A percentile compares a stretch with the other conserved stretches of the same genome.
Evolutionary conservation across 208 protist species (phyloP).

Genomic region (Wallacemonas collosoma): DNA sequence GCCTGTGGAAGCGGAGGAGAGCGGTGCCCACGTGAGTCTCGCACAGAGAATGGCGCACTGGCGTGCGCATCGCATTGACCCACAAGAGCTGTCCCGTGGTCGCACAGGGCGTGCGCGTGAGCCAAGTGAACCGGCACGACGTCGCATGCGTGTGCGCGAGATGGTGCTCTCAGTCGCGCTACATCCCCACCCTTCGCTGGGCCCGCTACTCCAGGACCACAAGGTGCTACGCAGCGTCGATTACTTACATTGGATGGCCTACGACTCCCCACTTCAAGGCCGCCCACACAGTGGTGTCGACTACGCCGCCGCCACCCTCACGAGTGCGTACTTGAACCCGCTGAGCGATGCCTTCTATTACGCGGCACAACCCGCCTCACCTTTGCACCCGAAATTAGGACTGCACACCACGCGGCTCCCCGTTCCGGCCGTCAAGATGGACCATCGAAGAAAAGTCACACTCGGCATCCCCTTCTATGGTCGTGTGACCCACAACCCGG

Average conservation of each 20-base stretch:
- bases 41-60: conserved; percentile 1
- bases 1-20: no score
- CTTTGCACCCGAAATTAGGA: not conserved
- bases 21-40: not conserved
- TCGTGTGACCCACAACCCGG: conserved; percentile 29
- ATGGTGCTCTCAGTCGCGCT: conserved; percentile 42
- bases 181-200: conserved; percentile 37
- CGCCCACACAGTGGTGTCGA: conserved; percentile 33
- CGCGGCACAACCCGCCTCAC: not conserved
- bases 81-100: not conserved
- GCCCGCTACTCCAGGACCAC: conserved; percentile 26
- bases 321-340: conserved; percentile 1
- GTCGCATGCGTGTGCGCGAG: conserved; percentile 8
- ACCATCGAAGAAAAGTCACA: conserved; percentile 45
- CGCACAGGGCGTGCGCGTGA: not conserved
- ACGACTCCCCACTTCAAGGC: conserved; percentile 38
- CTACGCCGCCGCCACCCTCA: conserved; percentile 26
- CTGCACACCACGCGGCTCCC: not conserved
- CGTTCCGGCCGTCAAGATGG: not conserved
- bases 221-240: conserved; percentile 36
- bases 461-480: conserved; percentile 74
- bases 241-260: conserved; percentile 74
- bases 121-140: not conserved
- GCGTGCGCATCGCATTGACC: not conserved
- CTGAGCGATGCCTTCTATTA: conserved; percentile 8